Evolutionary conservation across 1,284 basidiomycete genomes (phyloP).

Genomic region (Malassezia furfur): DNA sequence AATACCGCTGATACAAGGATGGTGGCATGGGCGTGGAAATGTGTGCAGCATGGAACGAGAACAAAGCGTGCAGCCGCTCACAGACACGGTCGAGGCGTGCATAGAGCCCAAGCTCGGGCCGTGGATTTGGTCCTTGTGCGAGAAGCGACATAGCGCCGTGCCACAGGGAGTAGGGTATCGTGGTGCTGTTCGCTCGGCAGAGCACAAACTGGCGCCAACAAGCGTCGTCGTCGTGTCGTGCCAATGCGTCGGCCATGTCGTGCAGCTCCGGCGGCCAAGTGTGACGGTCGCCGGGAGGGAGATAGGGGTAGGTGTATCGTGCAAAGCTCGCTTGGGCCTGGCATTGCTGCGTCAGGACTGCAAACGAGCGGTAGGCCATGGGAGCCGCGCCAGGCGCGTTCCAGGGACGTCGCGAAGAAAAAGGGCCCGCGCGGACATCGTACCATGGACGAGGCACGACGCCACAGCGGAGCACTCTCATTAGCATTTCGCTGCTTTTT

Average conservation of each 20-base stretch:
- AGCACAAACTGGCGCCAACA: not conserved
- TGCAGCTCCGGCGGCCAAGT: not conserved
- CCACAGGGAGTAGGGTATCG: conserved; percentile 8
- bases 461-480: not conserved
- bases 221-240: conserved; percentile 3
- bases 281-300: not conserved
- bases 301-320: conserved; percentile 8
- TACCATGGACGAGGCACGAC: not conserved
- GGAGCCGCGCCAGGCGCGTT: no score
- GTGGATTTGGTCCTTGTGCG: conserved; percentile 2
- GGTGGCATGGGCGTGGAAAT: not conserved
- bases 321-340: conserved; percentile 2
- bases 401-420: not conserved
- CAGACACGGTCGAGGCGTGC: conserved; percentile 6
- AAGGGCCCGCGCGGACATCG: no score
- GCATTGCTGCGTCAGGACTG: no score
- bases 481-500: not conserved
- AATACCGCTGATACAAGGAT: not conserved
- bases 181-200: not conserved
- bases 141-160: conserved; percentile 3
- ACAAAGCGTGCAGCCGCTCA: conserved; percentile 1
- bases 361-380: no score
- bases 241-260: not conserved
- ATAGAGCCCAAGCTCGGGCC: not conserved
- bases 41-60: not conserved